These are phyloP conservation scores for Schrenkiella parvula DNA, from an alignment of 345 rosid species.

Conservation along the genomic window DNA sequence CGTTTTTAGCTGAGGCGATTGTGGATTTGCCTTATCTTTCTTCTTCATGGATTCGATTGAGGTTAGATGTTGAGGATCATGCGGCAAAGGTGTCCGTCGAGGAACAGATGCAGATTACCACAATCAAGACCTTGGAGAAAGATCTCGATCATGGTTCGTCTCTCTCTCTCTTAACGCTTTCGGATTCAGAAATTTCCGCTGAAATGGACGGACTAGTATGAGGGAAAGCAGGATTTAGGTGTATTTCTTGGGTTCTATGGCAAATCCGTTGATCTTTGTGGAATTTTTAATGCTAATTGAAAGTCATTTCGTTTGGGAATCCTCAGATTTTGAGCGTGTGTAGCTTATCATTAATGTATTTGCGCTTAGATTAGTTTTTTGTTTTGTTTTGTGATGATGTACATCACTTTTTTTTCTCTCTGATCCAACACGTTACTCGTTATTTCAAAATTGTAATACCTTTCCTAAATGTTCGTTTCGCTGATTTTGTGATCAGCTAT, in stretches of 20 bases:
- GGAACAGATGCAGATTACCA: constrained; percentile 57
- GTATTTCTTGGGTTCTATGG: not conserved
- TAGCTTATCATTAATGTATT: not conserved
- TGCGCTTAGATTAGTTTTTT: not conserved
- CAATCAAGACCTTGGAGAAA: constrained; percentile 51
- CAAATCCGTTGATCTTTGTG: not conserved
- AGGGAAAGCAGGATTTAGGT: too few relatives aligned
- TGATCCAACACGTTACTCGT: not conserved
- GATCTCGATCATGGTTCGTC: constrained; percentile 51
- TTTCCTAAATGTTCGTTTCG: not conserved
- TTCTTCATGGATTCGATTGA: not conserved
- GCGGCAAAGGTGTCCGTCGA: constrained; percentile 63
- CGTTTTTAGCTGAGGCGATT: not conserved
- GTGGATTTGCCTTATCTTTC: not conserved
- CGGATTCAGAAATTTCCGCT: not conserved
- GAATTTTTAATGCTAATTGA: not conserved
- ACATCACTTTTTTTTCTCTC: not conserved
- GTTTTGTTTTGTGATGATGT: not conserved
- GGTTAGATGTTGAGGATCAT: constrained; percentile 75
- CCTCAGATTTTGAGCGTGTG: not conserved
- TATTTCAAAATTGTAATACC: not conserved
- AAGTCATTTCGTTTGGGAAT: not conserved
- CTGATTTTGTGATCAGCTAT: not conserved
- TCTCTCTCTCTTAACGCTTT: not conserved
- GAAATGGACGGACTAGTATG: not conserved